Evolutionary conservation across 2,329 filamentous ascomycete species (phyloP).

Genomic region (Herpotrichia juniperi): DNA sequence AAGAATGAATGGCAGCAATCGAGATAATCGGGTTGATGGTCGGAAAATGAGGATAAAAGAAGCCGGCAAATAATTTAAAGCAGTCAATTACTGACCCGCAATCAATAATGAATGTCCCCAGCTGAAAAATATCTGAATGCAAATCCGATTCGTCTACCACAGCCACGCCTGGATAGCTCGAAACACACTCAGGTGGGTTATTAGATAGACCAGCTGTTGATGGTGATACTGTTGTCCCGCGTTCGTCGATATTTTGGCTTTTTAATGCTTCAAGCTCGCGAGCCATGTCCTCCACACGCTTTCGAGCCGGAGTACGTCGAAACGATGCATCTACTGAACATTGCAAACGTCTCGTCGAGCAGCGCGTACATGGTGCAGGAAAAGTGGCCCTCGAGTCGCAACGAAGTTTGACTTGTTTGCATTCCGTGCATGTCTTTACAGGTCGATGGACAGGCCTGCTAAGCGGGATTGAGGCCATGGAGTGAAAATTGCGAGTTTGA

Average conservation of each 20-base stretch:
- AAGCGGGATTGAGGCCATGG: constrained; percentile 11
- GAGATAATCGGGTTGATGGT: constrained; percentile 22
- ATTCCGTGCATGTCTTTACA: constrained; percentile 31
- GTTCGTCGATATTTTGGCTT: constrained; percentile 14
- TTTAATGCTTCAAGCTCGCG: constrained; percentile 24
- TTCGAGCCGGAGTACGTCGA: constrained; percentile 29
- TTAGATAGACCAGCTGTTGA: constrained; percentile 13
- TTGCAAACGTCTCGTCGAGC: constrained; percentile 21
- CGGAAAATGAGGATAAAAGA: constrained; percentile 28
- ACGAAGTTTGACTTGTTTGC: constrained; percentile 31
- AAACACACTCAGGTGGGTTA: constrained; percentile 15
- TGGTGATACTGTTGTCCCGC: constrained; percentile 18
- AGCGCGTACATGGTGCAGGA: constrained; percentile 27
- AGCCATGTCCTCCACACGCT: constrained; percentile 31
- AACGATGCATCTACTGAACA: constrained; percentile 30
- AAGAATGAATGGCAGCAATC: constrained; percentile 16
- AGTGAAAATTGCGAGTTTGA: neutral
- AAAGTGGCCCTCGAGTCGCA: constrained; percentile 27
- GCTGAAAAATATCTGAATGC: constrained; percentile 15
- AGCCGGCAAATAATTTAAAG: constrained; percentile 23
- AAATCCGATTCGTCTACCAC: constrained; percentile 15
- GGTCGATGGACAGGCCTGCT: constrained; percentile 19
- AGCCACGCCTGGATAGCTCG: constrained; percentile 11
- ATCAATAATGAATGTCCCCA: constrained; percentile 19
- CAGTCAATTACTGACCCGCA: constrained; percentile 17